Evolutionary conservation across 2,329 filamentous ascomycete genomes (phyloP), one percentile per base, ranked within the genome.

Genomic region (Colletotrichum camelliae): DNA sequence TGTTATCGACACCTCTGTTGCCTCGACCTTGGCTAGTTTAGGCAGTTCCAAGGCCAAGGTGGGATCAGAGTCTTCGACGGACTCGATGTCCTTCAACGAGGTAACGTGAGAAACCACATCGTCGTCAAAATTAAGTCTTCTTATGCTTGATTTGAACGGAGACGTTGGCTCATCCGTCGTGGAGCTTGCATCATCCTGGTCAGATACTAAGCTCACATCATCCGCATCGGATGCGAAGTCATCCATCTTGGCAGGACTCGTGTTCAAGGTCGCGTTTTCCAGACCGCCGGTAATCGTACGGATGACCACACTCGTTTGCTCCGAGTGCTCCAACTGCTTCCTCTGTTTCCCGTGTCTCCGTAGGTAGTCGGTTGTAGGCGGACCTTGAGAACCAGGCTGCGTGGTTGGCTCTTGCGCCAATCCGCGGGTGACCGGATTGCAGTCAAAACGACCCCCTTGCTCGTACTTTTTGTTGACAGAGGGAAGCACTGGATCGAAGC

Each of bases 401-500:
- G 78, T 75, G 39, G 80, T 83, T 18, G 79, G 68, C 10, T 83
- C 75, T 61, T 80, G 81, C 55, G 83, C 80, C 57, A 80, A 37
- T 15, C 70, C 70, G n/a, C 61, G 64, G 70, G 81, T 79, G 24
- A 83, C 80, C 78, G 84, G 80, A 66, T 80, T 81, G 80, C 87
- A 90, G 74, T 89, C 87, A 76, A 90, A 92, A 3, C 87, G 85
- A 16, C 91, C 91, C 6, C 88, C 89, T 61, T 88, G 87, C 77
- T 90, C 88, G 77, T 92, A 92, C 78, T 92, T 92, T 77, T 89
- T 90, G 77, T 89, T 91, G 58, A 90, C 89, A 70, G 88, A 81
- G 1, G 89, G 88, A 37, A 92, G 83, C 18, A 85, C 85, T 7
- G 89, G 86, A 31, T 90, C 89, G 65, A 92, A 90, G 52, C 88